Evolutionary conservation across 129 eudicot species (phyloP).

Genomic region (Smallanthus sonchifolius): DNA sequence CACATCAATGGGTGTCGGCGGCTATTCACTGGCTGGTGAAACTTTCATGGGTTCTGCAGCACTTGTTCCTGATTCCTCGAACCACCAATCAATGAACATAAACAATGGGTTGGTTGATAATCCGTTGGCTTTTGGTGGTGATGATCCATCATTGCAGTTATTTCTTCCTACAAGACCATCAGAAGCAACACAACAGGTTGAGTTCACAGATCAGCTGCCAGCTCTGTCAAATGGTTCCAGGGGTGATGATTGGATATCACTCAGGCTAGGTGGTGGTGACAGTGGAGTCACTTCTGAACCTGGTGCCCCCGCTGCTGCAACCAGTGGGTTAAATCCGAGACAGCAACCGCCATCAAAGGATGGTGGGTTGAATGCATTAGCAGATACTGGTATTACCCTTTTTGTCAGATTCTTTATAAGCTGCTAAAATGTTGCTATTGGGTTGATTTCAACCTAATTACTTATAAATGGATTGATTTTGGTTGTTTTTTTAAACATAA

Average conservation of each 20-base stretch:
- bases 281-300: conserved; percentile 43
- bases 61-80: conserved; percentile 43
- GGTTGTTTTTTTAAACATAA: background rate
- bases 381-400: conserved; percentile 50
- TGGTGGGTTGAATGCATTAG: conserved; percentile 55
- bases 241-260: conserved; percentile 89
- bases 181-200: conserved; percentile 39
- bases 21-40: conserved; percentile 47
- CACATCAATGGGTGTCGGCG: conserved; percentile 36
- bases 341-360: conserved; percentile 41
- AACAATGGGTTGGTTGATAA: conserved; percentile 59
- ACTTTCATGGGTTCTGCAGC: conserved; percentile 55
- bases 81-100: conserved; percentile 21
- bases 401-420: background rate
- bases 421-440: background rate
- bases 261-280: conserved; percentile 70
- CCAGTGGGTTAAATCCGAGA: conserved; percentile 33
- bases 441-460: background rate
- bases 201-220: conserved; percentile 44
- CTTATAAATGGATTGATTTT: background rate
- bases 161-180: conserved; percentile 90
- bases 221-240: conserved; percentile 55
- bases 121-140: conserved; percentile 58
- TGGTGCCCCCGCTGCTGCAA: conserved; percentile 15
- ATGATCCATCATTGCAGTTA: conserved; percentile 78